Evolutionary conservation across 1,284 basidiomycete genomes (phyloP), one percentile per base, ranked within the genome.

Genomic region (Ustilago crameri): DNA sequence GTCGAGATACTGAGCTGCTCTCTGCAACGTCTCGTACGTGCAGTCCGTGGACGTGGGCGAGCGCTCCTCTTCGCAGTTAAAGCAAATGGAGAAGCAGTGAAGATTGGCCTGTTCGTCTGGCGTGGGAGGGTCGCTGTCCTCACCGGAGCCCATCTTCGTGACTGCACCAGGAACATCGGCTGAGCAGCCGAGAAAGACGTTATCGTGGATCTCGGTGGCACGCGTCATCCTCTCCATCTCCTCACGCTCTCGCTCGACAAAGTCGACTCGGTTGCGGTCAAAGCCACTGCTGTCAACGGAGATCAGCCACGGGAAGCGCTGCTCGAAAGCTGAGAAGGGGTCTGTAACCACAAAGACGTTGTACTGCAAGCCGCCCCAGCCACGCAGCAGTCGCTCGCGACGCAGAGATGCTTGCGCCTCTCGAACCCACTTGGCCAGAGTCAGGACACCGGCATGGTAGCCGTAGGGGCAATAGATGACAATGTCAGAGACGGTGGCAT

Each of bases 171-270:
- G 78, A 2, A 66, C 58, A 58, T 80, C 77, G 8, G 61, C 63
- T 0, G 71, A 65, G 53, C 66, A 78, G 32, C 78, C 75, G 35
- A 79, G 68, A 85, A 86, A 88, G 63, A 89, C 86, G 18, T 87
- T 86, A 35, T 86, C 84, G 17, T 86, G 85, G 49, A 95, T 93
- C 85, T 93, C 91, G 27, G 89, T 90, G 2, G 93, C 92, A 49
- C 89, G 88, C 0, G 94, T 96, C 60, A 95, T 86, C 76, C 91
- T 90, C 24, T 90, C 87, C 91, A 95, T 95, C 85, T 95, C 93
- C 63, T 93, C 91, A 82, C 89, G 89, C 85, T 96, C 93, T 44
- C 85, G 79, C 30, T 86, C 85, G 48, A 86, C 85, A 50, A 87
- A 85, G 67, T 87, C 84, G 42, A 87, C 83, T 45, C 84, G 81